Percentiles rank a stretch among this genome's conserved stretches.
These are phyloP conservation scores for Suhomyces coccinellae DNA, from an alignment of 1,139 yeast species.

Conservation along the genomic window DNA sequence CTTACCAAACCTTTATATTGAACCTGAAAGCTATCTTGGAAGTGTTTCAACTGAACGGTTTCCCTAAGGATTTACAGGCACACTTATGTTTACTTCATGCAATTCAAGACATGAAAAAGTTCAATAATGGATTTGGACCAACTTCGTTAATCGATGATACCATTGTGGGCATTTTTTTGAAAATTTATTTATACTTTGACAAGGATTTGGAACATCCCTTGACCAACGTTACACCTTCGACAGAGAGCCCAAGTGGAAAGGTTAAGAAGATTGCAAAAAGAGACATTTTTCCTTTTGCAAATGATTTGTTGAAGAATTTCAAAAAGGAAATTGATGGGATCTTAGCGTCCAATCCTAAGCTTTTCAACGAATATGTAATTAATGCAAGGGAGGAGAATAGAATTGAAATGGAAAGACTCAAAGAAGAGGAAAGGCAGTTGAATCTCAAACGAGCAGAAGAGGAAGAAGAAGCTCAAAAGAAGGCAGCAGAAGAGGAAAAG, in stretches of 20 bases:
- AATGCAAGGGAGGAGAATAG: constrained; percentile 20
- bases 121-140: constrained; percentile 81
- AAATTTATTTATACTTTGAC: constrained; percentile 38
- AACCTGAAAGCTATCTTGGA: constrained; percentile 39
- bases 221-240: constrained; percentile 1
- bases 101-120: constrained; percentile 62
- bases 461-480: constrained; percentile 3
- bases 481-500: constrained; percentile 2
- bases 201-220: constrained; percentile 8
- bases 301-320: constrained; percentile 33
- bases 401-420: constrained; percentile 1
- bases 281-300: constrained; percentile 45
- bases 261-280: constrained; percentile 44
- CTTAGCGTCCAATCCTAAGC: constrained; percentile 32
- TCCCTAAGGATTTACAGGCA: constrained; percentile 31
- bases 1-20: constrained; percentile 46
- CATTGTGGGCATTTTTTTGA: constrained; percentile 60
- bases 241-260: constrained; percentile 37
- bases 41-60: constrained; percentile 29
- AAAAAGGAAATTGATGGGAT: constrained; percentile 35
- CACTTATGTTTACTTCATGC: constrained; percentile 50
- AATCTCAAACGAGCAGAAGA: neutral
- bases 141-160: constrained; percentile 79
- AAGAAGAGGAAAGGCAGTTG: constrained; percentile 1
- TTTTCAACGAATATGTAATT: constrained; percentile 35